Evolutionary conservation across 140 eudicot genomes (phyloP), one percentile per base, ranked within the genome.

Genomic region (Artemisia princeps): DNA sequence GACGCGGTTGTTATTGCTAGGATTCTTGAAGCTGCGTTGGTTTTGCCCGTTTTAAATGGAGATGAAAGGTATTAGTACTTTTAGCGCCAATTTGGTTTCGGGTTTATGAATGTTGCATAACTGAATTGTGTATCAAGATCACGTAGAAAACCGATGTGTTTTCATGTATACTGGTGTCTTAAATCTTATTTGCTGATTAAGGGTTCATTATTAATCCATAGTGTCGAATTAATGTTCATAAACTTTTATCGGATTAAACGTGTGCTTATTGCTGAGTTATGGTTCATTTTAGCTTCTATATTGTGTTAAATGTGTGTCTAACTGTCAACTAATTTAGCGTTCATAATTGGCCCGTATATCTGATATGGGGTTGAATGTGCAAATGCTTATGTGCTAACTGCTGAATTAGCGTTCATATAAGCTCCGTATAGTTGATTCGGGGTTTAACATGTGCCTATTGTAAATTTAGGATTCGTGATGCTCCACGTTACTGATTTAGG

Each of bases 1-100:
- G 95, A 87, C 66, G 95, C 87, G 1, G 95, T 81, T 70, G 89
- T 87, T 68, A 73, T 84, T 8, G 89, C 95, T 0, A 77, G 95
- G 42, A 72, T 87, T 71, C 94, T 87, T 7, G 91, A 80, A 71
- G 94, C 95, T 57, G 80, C 85, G 10, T n/a, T 87, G 75, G 95
- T 87, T 55, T 79, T 87, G 6, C 95, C 89, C 0, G 76, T 82
- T 71, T 68, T 87, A 28, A 74, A 82, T 26, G 82, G 82, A 46
- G 94, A 87, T 50, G 94, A 82, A 33, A 84, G 95, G 92, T 84
- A 69, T 26, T 6, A 40, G 33, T 26, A 26, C 33, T 14, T 63
- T 20, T 71, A 14, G 1, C 49, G 60, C 30, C 20, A 14, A 12
- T 72, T 64, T 4, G 12, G 65, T 17, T 62, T 52, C 10, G 14